Conservation (phyloP, 495 filamentous ascomycete genomes). For the Hypoxylon perforatum region DNA sequence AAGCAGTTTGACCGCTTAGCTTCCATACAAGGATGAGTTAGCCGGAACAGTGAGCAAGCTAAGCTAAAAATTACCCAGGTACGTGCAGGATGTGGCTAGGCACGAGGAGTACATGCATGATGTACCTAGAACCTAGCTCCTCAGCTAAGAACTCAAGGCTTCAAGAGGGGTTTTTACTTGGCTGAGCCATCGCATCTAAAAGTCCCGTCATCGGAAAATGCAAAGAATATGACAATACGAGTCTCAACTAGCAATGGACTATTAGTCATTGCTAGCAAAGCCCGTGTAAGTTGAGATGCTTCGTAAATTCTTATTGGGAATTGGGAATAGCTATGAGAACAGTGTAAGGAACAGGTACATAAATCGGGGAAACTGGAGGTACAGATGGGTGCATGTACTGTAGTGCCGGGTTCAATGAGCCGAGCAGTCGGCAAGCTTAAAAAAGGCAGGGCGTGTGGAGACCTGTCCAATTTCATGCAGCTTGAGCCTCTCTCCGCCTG, state of each 20-base stretch:
- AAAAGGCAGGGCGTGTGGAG: slow-evolving; percentile 38
- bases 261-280: slow-evolving; percentile 11
- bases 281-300: neutral
- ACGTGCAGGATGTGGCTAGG: slow-evolving; percentile 8
- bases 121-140: too few relatives aligned
- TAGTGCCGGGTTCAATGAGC: slow-evolving; percentile 42
- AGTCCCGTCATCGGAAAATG: slow-evolving; percentile 1
- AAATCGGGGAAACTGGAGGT: neutral
- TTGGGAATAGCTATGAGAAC: too few relatives aligned
- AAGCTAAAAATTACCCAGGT: slow-evolving; percentile 22
- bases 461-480: slow-evolving; percentile 44
- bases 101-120: slow-evolving; percentile 16
- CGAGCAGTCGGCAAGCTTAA: slow-evolving; percentile 43
- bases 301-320: neutral
- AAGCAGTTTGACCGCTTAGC: neutral
- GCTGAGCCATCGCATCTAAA: neutral
- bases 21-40: too few relatives aligned
- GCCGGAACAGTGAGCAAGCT: slow-evolving; percentile 1
- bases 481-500: slow-evolving; percentile 39
- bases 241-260: neutral
- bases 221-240: neutral
- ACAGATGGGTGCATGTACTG: slow-evolving; percentile 39
- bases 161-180: slow-evolving; percentile 18
- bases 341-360: too few relatives aligned
- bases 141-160: slow-evolving; percentile 7